Base-by-base conservation (phyloP, 2,329 filamentous ascomycete genomes). In the Fonsecaea erecta region DNA sequence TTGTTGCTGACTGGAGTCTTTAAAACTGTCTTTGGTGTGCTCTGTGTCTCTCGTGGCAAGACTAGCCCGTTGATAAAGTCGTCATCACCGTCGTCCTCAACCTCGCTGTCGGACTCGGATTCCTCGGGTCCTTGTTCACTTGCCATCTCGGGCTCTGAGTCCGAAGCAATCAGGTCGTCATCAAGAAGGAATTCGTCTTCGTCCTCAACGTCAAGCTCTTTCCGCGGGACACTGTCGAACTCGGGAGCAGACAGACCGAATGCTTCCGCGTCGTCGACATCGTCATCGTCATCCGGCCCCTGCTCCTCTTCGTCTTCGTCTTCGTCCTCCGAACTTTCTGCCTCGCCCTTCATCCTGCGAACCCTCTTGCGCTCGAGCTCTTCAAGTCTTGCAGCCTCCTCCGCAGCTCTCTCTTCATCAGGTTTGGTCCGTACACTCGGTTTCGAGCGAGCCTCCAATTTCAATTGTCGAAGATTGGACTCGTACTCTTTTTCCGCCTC, bases 171-270 rank as follows among this genome's bases (percentile, higher is more conserved):
- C 16, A 98, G 83, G 73, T 96, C 90, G 68, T 95, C 91, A 65
- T 98, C 94, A 67, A 97, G 88, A 28, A 94, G 76, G 73, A 98
- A 98, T 72, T 97, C 92, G 72, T 98, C 94, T 75, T 98, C 94
- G 71, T 97, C 94, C 70, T 97, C 93, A 35, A 96, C 89, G 5
- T 88, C 91, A 18, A 93, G 73, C 26, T 82, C 78, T 40, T 75
- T 74, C 34, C 75, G 79, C 64, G 70, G 77, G 71, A 61, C 73
- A 66, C 69, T 75, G 70, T 21, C 14, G 40, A 46, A 12, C 16
- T 74, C 72, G 52, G 74, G 77, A 64, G 89, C 84, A 7, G 86
- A 87, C 34, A 89, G 77, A 1, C 87, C 87, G 73, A 89, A 89
- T 56, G 83, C 81, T 55, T 81, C 84, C 14, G 86, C 86, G 73